phyloP scores from a whole-genome alignment of 768 basidiomycete species.

The Coprinopsis marcescibilis region DNA sequence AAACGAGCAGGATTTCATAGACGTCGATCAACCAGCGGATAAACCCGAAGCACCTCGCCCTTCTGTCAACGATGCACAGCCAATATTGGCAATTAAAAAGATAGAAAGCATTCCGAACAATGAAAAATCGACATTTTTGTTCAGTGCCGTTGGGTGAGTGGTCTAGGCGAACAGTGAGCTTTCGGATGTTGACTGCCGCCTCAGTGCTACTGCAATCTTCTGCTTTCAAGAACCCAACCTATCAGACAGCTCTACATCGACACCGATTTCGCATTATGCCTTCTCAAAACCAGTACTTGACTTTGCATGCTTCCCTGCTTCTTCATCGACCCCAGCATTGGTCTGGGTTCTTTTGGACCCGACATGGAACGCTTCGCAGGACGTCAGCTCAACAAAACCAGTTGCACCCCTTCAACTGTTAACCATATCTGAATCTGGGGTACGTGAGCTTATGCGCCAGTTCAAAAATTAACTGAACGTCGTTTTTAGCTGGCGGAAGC shows the following conservation, averaged over 20 bases:
- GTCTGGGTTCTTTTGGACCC: slow-evolving; percentile 50
- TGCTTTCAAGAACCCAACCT: slow-evolving; percentile 22
- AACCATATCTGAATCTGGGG: slow-evolving; percentile 26
- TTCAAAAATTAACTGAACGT: neutral
- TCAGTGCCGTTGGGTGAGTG: slow-evolving; percentile 68
- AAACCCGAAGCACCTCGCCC: too few relatives aligned
- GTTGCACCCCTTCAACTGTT: slow-evolving; percentile 29
- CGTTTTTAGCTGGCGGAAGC: slow-evolving; percentile 25
- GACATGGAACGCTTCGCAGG: slow-evolving; percentile 25
- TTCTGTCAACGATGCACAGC: too few relatives aligned
- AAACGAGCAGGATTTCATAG: too few relatives aligned
- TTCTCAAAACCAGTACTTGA: slow-evolving; percentile 57
- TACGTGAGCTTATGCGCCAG: neutral
- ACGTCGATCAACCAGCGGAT: too few relatives aligned
- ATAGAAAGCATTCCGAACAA: slow-evolving; percentile 42
- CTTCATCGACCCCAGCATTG: slow-evolving; percentile 32
- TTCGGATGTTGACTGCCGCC: slow-evolving; percentile 2
- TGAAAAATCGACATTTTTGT: slow-evolving; percentile 41
- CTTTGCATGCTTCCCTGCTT: slow-evolving; percentile 33
- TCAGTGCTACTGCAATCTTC: slow-evolving; percentile 68
- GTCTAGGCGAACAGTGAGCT: neutral
- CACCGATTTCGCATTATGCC: slow-evolving; percentile 30
- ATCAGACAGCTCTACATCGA: neutral
- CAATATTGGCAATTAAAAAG: slow-evolving; percentile 52
- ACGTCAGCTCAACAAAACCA: slow-evolving; percentile 7